A percentile compares a stretch with the other conserved stretches of the same genome.
phyloP scores from a whole-genome alignment of 352 stramenopile species.

The Globisporangium orthogonon region DNA sequence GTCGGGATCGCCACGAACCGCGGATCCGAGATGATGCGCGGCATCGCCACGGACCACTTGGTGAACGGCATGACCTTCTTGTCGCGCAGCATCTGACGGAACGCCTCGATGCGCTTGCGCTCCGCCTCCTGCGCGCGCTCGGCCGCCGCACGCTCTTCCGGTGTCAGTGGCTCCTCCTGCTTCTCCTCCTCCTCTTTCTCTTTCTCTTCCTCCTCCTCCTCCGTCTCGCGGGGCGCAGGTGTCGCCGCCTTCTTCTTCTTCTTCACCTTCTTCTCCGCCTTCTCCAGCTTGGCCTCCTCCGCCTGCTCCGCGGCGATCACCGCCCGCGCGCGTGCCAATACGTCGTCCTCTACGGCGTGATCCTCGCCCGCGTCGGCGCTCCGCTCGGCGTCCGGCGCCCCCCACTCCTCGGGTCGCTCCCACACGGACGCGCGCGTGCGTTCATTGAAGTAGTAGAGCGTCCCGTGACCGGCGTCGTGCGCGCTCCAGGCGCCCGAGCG shows the following conservation, averaged over 20 bases:
- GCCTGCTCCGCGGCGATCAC: no score
- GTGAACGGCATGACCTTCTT: conserved; percentile 84
- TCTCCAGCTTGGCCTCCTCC: no score
- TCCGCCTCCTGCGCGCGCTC: conserved; percentile 30
- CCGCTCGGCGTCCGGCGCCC: conserved; percentile 9
- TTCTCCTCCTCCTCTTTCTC: conserved; percentile 14
- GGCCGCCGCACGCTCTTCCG: conserved; percentile 23
- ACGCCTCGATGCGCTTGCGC: conserved; percentile 46
- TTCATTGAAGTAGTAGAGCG: conserved; percentile 78
- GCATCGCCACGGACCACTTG: conserved; percentile 77
- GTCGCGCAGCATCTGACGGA: conserved; percentile 65
- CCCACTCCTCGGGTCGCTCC: conserved; percentile 67
- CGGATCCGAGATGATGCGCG: conserved; percentile 61
- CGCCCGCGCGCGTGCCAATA: not conserved
- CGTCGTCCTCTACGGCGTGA: conserved; percentile 3
- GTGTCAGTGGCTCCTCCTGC: not conserved
- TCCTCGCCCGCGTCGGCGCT: conserved; percentile 18
- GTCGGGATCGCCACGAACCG: conserved; percentile 64
- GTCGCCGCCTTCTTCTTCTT: no score
- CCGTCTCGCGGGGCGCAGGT: not conserved
- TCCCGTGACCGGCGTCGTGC: conserved; percentile 61
- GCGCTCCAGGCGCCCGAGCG: conserved; percentile 63
- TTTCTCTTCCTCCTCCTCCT: conserved; percentile 15
- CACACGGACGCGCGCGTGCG: conserved; percentile 62
- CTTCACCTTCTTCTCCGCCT: no score